Conservation (phyloP, 352 stramenopile genomes). For the Globisporangium nodosum region DNA sequence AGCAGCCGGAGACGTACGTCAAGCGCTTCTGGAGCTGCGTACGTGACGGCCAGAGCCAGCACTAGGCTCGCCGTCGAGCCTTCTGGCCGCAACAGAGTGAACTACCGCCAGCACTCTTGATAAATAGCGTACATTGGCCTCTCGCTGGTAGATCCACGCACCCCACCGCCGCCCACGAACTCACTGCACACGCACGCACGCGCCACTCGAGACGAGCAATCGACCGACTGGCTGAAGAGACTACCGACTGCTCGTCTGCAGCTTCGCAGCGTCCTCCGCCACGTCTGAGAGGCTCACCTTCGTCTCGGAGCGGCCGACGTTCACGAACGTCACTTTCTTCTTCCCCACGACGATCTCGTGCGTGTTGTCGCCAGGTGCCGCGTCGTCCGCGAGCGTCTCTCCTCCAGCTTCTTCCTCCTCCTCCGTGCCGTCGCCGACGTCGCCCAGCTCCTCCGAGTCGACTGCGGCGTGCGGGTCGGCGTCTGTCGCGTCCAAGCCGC, state of each 20-base stretch:
- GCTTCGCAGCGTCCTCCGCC: not conserved
- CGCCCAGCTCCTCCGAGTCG: not conserved
- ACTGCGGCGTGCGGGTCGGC: conserved; percentile 3
- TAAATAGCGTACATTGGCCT: not conserved
- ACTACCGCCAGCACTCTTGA: not conserved
- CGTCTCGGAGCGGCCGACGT: conserved; percentile 31
- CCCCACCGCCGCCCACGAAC: not conserved
- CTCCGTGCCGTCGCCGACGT: not conserved
- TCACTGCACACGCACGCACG: not conserved
- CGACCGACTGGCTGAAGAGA: not conserved
- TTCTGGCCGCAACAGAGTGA: not conserved
- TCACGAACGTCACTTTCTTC: conserved; percentile 41
- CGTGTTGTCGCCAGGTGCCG: conserved; percentile 12
- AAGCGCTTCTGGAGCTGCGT: conserved; percentile 16
- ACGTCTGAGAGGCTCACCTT: conserved; percentile 21
- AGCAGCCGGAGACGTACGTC: conserved; percentile 10
- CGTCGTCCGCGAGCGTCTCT: not conserved
- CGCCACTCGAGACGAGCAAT: not conserved
- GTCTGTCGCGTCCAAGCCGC: conserved; percentile 4
- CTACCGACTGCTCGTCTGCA: conserved; percentile 4
- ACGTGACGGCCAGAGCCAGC: conserved; percentile 2
- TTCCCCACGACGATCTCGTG: conserved; percentile 24
- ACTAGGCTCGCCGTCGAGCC: not conserved
- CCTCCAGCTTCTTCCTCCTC: too few relatives aligned
- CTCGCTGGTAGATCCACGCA: too few relatives aligned